Percentiles rank a stretch among this genome's conserved stretches.
These are phyloP conservation scores for Diaporthe sp. DNA, from an alignment of 2,329 filamentous ascomycete genomes.

Conservation along the genomic window DNA sequence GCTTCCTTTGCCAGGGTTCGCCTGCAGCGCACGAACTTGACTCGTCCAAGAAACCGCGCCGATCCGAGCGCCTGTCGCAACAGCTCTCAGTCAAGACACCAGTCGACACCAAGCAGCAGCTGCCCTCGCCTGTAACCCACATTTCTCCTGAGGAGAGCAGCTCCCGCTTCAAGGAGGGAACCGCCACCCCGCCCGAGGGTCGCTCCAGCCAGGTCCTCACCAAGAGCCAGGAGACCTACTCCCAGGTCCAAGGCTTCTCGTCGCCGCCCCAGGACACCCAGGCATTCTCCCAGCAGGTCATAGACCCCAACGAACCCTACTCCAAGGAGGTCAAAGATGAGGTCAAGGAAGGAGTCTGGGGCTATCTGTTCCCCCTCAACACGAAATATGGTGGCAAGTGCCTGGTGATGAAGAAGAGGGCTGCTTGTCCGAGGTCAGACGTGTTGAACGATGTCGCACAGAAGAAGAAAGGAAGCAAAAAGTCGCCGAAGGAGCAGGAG, in stretches of 20 bases:
- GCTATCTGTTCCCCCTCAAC: slow-evolving; percentile 89
- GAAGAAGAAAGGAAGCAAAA: slow-evolving; percentile 58
- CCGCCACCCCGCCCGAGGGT: slow-evolving; percentile 77
- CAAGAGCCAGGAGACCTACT: slow-evolving; percentile 60
- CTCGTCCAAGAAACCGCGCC: slow-evolving; percentile 84
- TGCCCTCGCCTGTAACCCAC: slow-evolving; percentile 86
- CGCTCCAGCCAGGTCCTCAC: slow-evolving; percentile 69
- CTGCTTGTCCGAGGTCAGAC: slow-evolving; percentile 75
- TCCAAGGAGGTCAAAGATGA: slow-evolving; percentile 90
- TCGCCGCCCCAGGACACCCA: slow-evolving; percentile 80
- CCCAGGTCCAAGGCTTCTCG: slow-evolving; percentile 58
- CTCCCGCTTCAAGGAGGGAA: slow-evolving; percentile 77
- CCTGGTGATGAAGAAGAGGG: slow-evolving; percentile 80
- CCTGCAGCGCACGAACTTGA: slow-evolving; percentile 73
- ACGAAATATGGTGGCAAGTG: slow-evolving; percentile 76
- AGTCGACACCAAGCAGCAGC: slow-evolving; percentile 73
- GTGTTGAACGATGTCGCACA: slow-evolving; percentile 57
- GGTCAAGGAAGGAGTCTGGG: slow-evolving; percentile 89
- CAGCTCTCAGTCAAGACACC: slow-evolving; percentile 66
- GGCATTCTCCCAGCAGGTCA: slow-evolving; percentile 81
- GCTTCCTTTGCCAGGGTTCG: slow-evolving; percentile 68
- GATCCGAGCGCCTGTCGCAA: slow-evolving; percentile 79
- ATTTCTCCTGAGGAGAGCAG: slow-evolving; percentile 69
- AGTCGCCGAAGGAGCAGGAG: slow-evolving; percentile 67
- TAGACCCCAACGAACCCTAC: slow-evolving; percentile 78